Percentiles rank a stretch among this genome's conserved stretches.
Conservation (phyloP, 176 grass and related monocot species). For the Musa itinerans region DNA sequence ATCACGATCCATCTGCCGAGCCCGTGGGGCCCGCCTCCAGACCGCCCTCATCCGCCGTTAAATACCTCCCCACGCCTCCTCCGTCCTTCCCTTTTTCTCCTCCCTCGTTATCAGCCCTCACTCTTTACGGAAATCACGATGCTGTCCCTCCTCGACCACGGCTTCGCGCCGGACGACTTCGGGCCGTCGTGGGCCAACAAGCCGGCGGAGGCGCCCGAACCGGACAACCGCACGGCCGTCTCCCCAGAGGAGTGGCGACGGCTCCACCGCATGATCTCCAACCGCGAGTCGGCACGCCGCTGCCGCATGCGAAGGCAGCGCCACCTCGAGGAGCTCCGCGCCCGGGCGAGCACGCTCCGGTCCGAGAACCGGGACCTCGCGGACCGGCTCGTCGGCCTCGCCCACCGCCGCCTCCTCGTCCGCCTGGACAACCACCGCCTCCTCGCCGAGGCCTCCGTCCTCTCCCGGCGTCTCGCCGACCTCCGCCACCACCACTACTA, state of each 20-base stretch:
- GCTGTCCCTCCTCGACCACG: too few relatives aligned
- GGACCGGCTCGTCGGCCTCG: not conserved
- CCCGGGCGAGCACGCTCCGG: slow-evolving; percentile 11
- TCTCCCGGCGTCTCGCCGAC: slow-evolving; percentile 33
- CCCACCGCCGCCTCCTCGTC: slow-evolving; percentile 10
- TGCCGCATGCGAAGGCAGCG: slow-evolving; percentile 64
- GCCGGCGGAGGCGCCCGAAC: not conserved
- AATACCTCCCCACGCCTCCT: not conserved
- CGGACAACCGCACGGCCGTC: not conserved
- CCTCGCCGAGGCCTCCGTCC: slow-evolving; percentile 24
- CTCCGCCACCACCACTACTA: slow-evolving; percentile 5
- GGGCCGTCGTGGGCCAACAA: not conserved
- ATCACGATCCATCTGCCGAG: not conserved
- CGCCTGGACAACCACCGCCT: slow-evolving; percentile 32
- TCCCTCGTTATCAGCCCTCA: not conserved
- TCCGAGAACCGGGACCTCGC: slow-evolving; percentile 29
- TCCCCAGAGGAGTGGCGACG: slow-evolving; percentile 18
- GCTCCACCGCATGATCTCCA: slow-evolving; percentile 57
- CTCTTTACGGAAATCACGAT: too few relatives aligned
- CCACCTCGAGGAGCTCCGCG: slow-evolving; percentile 37
- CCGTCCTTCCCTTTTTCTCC: not conserved
- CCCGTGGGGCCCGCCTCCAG: not conserved
- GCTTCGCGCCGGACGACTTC: not conserved
- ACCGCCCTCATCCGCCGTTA: not conserved
- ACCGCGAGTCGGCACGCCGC: slow-evolving; percentile 66